Evolutionary conservation across 495 filamentous ascomycete species (phyloP), one percentile per base, ranked within the genome.

Genomic region (Parathielavia hyrcaniae): DNA sequence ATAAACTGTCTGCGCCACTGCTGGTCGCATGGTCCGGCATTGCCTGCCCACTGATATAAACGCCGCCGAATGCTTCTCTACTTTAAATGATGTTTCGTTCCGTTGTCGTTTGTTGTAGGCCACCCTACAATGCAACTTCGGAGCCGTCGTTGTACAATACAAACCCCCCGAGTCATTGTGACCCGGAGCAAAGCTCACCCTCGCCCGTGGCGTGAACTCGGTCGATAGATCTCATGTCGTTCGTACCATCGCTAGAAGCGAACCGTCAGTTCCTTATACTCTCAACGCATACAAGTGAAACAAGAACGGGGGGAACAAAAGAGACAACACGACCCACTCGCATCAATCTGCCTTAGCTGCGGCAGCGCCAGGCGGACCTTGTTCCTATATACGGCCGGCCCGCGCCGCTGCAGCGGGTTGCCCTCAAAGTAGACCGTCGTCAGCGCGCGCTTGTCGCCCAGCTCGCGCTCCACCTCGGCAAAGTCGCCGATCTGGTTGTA

Each of bases 401-500:
- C 81, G 57, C 77, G 82, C 62, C 78, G 77, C 76, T 97, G 91
- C 65, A 99, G 68, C 46, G 93, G 93, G 66, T 96, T 97, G 0
- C 90, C 91, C 71, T 99, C 93, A 66, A 99, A 95, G 70, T 99
- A 99, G 26, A 99, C 92, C 3, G 95, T 97, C 58, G 86, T 78
- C 65, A 99, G 73, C 43, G 85, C 76, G 69, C 88, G 75, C 73
- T 91, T 95, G 61, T 89, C 85, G 57, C 68, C 79, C 51, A 97
- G 73, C 71, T 90, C 83, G 55, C 79, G 76, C 73, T 96, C 91
- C 7, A 97, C 81, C 65, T 97, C 93, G 39, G 80, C 77, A 60
- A 97, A 92, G 67, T 84, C 86, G 8, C 75, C 70, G 9, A 99
- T 68, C 65, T 86, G 76, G 70, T 96, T 96, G 67, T 91, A 88